Conservation (phyloP, 2,329 filamentous ascomycete species). For the Teratosphaeria epicoccoides region DNA sequence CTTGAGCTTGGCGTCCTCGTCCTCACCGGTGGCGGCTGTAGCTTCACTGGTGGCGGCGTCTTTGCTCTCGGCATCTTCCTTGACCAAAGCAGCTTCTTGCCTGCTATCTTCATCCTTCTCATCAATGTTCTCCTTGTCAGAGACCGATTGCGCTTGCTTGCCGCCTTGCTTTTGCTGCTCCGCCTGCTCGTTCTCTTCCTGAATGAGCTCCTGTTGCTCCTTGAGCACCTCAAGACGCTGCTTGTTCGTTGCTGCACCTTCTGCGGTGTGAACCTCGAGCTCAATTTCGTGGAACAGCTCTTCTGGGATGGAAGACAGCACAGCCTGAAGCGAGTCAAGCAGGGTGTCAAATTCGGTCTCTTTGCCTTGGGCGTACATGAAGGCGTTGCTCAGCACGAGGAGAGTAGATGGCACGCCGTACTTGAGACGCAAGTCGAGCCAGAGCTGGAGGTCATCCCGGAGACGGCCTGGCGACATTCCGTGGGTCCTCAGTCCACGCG, state of each 20-base stretch:
- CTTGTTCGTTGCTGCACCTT: constrained; percentile 96
- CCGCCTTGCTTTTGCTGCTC: constrained; percentile 67
- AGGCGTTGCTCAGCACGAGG: constrained; percentile 90
- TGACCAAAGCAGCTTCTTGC: constrained; percentile 19
- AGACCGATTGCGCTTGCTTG: constrained; percentile 35
- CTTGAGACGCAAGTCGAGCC: constrained; percentile 86
- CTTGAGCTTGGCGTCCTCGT: constrained; percentile 10
- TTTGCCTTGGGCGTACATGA: constrained; percentile 86
- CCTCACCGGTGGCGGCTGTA: constrained; percentile 9
- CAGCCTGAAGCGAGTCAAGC: constrained; percentile 84
- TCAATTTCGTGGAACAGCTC: constrained; percentile 99
- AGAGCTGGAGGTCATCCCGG: constrained; percentile 81
- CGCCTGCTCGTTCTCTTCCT: constrained; percentile 91
- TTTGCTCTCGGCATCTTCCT: constrained; percentile 3
- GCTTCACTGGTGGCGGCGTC: constrained; percentile 6
- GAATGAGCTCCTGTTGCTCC: constrained; percentile 96
- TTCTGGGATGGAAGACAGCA: constrained; percentile 89
- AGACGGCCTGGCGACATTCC: constrained; percentile 81
- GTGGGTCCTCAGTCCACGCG: constrained; percentile 83
- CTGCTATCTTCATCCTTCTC: constrained; percentile 60
- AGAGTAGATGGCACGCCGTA: constrained; percentile 94
- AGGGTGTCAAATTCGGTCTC: constrained; percentile 75
- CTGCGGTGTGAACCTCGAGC: constrained; percentile 91
- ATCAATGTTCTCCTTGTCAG: constrained; percentile 86
- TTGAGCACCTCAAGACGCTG: constrained; percentile 95